Evolutionary conservation across 1,284 basidiomycete genomes (phyloP), one percentile per base, ranked within the genome.

Genomic region (Calocybe gambosa): DNA sequence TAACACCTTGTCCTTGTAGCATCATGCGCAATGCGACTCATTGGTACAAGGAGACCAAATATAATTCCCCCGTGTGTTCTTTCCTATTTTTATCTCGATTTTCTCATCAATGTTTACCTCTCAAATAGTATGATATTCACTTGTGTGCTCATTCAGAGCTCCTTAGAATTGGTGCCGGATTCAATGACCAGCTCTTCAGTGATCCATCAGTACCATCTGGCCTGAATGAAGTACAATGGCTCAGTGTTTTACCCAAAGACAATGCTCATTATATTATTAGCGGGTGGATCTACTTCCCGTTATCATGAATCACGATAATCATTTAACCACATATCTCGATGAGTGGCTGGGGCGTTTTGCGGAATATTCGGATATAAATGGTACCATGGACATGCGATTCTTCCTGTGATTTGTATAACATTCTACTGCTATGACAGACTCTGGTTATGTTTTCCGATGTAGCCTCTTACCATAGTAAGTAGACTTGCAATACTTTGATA

Each of bases 161-260:
- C 33, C 63, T 89, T 42, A 77, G 80, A 28, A 80, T 89, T 42
- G 76, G 89, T 13, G 75, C 82, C 10, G 71, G 72, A 28, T 89
- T 87, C 68, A 84, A 89, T 49, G 83, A 86, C 41, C 77, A 80
- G 45, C 78, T 89, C 15, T 89, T 82, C 59, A 86, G 81, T n/a
- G 82, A 88, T 56, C 75, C 81, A 15, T 71, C 71, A 47, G 70
- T 80, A 0, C 81, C 82, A 1, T 79, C 75, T 21, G 85, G 86
- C 1, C 59, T 89, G 47, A 88, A 89, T 61, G 82, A 78, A 72
- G 83, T 80, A 47, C 13, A 59, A 12, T 25, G n/a, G 15, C 23
- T 9, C 45, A 0, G 26, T 12, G 6, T 5, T 23, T 21, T 16
- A 18, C 16, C 16, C 16, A 37, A 18, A 28, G 7, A 19, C 8